Conservation (phyloP, 2,329 filamentous ascomycete species). For the Scedosporium aurantiacum region DNA sequence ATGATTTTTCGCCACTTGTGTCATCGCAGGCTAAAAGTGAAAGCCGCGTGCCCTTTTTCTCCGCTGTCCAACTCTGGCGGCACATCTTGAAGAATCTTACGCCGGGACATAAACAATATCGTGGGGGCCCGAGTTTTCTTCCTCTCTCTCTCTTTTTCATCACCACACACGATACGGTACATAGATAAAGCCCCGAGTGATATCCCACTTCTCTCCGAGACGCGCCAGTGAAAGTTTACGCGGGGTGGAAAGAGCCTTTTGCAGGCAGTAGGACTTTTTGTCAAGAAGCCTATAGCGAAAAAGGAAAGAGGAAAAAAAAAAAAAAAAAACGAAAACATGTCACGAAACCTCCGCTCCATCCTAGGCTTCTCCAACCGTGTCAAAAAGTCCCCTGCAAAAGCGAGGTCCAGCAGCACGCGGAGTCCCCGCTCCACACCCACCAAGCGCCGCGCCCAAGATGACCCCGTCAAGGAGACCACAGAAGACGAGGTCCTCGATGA, state of each 20-base stretch:
- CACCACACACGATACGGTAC: background rate
- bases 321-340: constrained; percentile 14
- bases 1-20: background rate
- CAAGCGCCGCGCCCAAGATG: constrained; percentile 13
- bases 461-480: constrained; percentile 7
- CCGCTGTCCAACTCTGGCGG: too few relatives aligned
- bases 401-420: constrained; percentile 7
- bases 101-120: background rate
- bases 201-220: background rate
- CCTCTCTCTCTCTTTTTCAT: background rate
- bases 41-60: too few relatives aligned
- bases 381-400: constrained; percentile 18
- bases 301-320: background rate
- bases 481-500: background rate
- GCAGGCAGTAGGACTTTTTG: too few relatives aligned
- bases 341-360: constrained; percentile 25
- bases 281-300: background rate
- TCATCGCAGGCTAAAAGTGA: background rate
- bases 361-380: constrained; percentile 24
- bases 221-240: background rate
- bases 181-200: background rate
- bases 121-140: background rate
- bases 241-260: background rate
- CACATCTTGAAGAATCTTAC: too few relatives aligned
- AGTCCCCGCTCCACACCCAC: constrained; percentile 9